Conservation (phyloP, 305 asterid species). For the Ilex paraguariensis region DNA sequence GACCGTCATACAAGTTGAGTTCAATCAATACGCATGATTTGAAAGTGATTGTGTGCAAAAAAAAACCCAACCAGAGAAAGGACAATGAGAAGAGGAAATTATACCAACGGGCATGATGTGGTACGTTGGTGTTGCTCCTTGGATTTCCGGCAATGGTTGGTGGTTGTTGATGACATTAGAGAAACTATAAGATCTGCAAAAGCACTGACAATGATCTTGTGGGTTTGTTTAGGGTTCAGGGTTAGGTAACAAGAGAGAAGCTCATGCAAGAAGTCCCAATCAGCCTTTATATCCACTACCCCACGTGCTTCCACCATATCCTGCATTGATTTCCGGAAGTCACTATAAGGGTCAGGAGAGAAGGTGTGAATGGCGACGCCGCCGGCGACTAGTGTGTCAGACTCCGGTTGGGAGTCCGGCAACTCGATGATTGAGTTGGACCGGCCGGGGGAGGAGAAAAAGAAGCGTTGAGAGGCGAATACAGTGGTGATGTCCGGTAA, state of each 20-base stretch:
- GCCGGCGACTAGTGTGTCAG: slow-evolving; percentile 26
- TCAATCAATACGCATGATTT: too few species aligned
- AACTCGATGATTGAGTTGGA: slow-evolving; percentile 62
- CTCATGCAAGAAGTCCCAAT: slow-evolving; percentile 64
- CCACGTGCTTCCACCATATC: slow-evolving; percentile 71
- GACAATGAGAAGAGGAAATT: neutral
- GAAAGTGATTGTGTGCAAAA: too few species aligned
- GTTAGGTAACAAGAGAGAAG: slow-evolving; percentile 57
- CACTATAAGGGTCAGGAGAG: slow-evolving; percentile 65
- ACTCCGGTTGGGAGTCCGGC: slow-evolving; percentile 8
- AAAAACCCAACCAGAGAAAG: neutral
- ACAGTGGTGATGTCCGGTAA: slow-evolving; percentile 55
- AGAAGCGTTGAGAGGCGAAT: slow-evolving; percentile 75
- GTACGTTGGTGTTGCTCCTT: slow-evolving; percentile 3
- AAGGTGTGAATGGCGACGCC: slow-evolving; percentile 56
- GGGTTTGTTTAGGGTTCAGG: slow-evolving; percentile 63
- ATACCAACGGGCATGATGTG: slow-evolving; percentile 4
- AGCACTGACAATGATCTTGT: slow-evolving; percentile 56
- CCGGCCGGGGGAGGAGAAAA: slow-evolving; percentile 66
- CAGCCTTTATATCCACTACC: slow-evolving; percentile 23
- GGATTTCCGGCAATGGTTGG: slow-evolving; percentile 17
- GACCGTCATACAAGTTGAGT: too few species aligned
- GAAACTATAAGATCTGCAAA: slow-evolving; percentile 64
- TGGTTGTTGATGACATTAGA: slow-evolving; percentile 22
- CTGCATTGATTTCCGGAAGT: slow-evolving; percentile 62